These are phyloP conservation scores for Tolypocladium sp. DNA, from an alignment of 2,329 filamentous ascomycete genomes.

Conservation along the genomic window DNA sequence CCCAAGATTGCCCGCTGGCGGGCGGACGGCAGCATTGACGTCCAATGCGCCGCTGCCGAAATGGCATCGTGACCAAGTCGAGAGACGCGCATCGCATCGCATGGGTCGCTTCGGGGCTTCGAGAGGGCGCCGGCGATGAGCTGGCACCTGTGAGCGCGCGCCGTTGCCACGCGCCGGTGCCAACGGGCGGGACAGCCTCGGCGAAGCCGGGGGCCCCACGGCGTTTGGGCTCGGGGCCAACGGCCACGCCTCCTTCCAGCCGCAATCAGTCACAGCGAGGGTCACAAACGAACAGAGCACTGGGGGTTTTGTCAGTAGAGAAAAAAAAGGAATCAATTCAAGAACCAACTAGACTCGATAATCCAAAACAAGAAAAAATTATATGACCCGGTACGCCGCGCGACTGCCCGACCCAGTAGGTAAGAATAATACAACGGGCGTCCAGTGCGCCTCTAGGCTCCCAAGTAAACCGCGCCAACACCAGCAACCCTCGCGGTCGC, in stretches of 20 bases:
- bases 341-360: neutral
- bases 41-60: neutral
- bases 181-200: neutral
- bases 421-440: conserved; percentile 9
- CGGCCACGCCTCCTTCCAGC: neutral
- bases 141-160: neutral
- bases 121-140: neutral
- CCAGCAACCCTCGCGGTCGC: neutral
- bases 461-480: conserved; percentile 2
- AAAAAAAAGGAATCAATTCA: neutral
- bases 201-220: neutral
- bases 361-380: neutral
- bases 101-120: neutral
- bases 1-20: neutral
- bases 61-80: neutral
- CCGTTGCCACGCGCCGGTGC: neutral
- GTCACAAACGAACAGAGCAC: neutral
- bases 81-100: neutral
- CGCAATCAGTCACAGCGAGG: neutral
- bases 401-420: conserved; percentile 2
- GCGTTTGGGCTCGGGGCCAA: neutral
- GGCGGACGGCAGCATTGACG: neutral
- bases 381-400: conserved; percentile 6
- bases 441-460: conserved; percentile 4
- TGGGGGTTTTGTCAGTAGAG: neutral